Conservation (phyloP, 192 early-diverging fungal species). For the Pecoramyces ruminantium region DNA sequence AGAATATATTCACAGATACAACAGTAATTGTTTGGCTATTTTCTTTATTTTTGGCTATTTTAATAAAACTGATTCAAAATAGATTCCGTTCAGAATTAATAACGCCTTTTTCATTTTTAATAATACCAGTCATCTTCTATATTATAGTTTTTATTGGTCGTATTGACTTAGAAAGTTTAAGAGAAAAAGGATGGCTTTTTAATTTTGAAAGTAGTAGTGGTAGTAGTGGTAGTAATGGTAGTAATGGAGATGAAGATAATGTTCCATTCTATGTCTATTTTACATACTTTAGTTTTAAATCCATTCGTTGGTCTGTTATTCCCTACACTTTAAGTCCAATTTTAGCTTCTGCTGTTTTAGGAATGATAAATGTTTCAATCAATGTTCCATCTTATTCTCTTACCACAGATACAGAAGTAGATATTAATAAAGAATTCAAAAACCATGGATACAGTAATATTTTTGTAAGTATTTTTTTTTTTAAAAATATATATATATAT, state of each 20-base stretch:
- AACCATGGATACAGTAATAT: slow-evolving; percentile 86
- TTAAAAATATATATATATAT: slow-evolving; percentile 20
- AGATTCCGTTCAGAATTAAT: slow-evolving; percentile 58
- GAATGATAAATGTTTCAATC: slow-evolving; percentile 92
- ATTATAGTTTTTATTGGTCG: slow-evolving; percentile 33
- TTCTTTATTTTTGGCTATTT: slow-evolving; percentile 25
- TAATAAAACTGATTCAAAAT: slow-evolving; percentile 31
- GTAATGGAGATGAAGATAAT: no score
- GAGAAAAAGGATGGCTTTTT: slow-evolving; percentile 7
- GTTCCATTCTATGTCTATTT: slow-evolving; percentile 82
- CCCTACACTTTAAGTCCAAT: slow-evolving; percentile 6
- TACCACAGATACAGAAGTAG: slow-evolving; percentile 70
- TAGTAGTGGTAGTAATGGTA: slow-evolving; percentile 24
- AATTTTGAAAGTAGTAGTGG: slow-evolving; percentile 22
- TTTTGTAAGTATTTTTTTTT: slow-evolving; percentile 60
- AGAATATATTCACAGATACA: slow-evolving; percentile 44
- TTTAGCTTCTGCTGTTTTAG: slow-evolving; percentile 4
- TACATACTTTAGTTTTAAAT: slow-evolving; percentile 43
- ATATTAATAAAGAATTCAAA: slow-evolving; percentile 80
- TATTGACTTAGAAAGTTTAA: slow-evolving; percentile 41
- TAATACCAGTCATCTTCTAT: slow-evolving; percentile 65
- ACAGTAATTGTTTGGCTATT: slow-evolving; percentile 65
- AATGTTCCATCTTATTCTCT: slow-evolving; percentile 88
- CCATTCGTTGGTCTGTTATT: slow-evolving; percentile 19
- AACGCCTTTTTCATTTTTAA: slow-evolving; percentile 77